Base-by-base conservation (phyloP, 345 rosid species). In the Gossypium raimondii region DNA sequence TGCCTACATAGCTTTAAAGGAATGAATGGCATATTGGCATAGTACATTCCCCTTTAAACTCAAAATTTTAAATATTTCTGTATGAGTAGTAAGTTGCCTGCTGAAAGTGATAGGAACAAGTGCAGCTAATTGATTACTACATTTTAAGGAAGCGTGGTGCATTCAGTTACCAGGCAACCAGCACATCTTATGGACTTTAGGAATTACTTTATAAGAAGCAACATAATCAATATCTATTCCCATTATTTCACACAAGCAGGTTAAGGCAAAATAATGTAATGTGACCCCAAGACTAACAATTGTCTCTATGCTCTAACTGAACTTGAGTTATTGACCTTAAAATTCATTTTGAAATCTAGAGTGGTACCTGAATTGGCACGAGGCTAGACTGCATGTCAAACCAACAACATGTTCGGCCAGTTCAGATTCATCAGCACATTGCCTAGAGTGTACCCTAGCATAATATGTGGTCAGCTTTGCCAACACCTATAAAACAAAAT, bases 341-440 rank as follows among this genome's bases (percentile, higher is more conserved):
- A 68, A 44, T 24, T 27, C 41, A 38, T 22, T 67, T 18, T 25
- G 22, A 57, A 76, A 25, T 18, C 7, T 44, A 3, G 50, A 53
- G 16, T 62, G 18, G 29, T 72, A 93, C 98, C 99, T 88, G 74
- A 85, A 93, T 10, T 83, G 96, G 82, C 98, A 91, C 80, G 99
- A 83, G 51, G 97, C 99, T 41, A 95, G 81, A 83, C 91, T 93
- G 76, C 84, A 84, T 41, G 98, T 93, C 84, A 93, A 84, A 73
- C 96, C 91, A 79, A 85, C 92, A 76, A 90, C 74, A 80, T 95
- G 97, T 77, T 93, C 98, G 75, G 97, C 98, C 34, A 93, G 79
- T 76, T 95, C 99, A 81, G 96, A 94, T 87, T 95, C 98, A 80
- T 95, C 97, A 74, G 78, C 79, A 78, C 98, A 95, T 34, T 86